Evolutionary conservation across 2,329 filamentous ascomycete species (phyloP).

Genomic region (Pestalotiopsis sp.): DNA sequence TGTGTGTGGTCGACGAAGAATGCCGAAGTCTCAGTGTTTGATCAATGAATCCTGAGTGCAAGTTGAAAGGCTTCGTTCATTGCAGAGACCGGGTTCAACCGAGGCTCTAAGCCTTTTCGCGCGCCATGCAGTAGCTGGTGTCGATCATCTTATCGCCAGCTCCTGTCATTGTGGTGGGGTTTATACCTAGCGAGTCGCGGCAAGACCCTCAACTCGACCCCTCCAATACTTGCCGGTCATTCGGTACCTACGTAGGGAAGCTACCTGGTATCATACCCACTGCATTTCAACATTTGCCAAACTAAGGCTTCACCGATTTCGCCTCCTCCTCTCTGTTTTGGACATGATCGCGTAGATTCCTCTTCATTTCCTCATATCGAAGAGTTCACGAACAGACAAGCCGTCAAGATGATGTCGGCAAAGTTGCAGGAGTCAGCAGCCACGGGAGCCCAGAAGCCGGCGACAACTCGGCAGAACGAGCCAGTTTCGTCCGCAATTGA

Average conservation of each 20-base stretch:
- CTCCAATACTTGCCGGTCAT: background rate
- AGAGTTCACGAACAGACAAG: background rate
- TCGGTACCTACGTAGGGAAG: background rate
- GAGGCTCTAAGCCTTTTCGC: background rate
- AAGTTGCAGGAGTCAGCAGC: conserved; percentile 27
- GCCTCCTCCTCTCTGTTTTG: background rate
- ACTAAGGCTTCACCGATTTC: background rate
- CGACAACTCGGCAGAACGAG: background rate
- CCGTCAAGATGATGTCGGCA: conserved; percentile 31
- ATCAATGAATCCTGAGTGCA: background rate
- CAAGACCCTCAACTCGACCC: background rate
- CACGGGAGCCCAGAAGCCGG: background rate
- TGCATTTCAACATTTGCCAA: background rate
- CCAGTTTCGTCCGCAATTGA: conserved; percentile 11
- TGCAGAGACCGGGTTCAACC: background rate
- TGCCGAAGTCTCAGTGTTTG: too few species aligned
- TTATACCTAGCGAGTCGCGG: background rate
- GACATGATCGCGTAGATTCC: background rate
- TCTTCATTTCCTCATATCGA: background rate
- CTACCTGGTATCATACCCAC: background rate
- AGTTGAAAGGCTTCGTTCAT: background rate
- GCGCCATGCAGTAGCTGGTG: background rate
- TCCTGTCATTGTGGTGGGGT: background rate
- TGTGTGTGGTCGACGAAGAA: too few species aligned
- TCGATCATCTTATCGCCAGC: background rate